Percentiles rank a stretch among this genome's conserved stretches.
phyloP scores from a whole-genome alignment of 1,284 basidiomycete genomes.

The Rhodotorula sp. region DNA sequence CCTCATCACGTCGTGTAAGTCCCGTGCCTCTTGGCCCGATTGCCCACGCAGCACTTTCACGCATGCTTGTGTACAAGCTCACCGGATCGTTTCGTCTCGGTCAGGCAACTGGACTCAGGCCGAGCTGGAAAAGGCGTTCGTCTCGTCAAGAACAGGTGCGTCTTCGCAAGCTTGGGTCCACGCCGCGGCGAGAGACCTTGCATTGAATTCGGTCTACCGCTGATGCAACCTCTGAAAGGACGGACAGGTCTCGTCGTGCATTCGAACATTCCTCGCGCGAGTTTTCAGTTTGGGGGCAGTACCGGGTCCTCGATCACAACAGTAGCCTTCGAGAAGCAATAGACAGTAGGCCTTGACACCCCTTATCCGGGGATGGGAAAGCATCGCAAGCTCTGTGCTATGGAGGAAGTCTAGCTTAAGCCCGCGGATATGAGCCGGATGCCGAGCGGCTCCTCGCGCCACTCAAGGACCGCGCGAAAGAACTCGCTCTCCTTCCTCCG shows the following conservation, averaged over 20 bases:
- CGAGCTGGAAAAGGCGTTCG: constrained; percentile 66
- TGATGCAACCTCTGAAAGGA: not conserved
- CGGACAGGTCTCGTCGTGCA: constrained; percentile 51
- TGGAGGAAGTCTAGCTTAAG: no score
- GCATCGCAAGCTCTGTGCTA: not conserved
- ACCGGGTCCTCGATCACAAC: constrained; percentile 69
- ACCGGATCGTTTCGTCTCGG: no score
- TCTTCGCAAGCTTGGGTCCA: not conserved
- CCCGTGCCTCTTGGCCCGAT: constrained; percentile 20
- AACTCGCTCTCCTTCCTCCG: not conserved
- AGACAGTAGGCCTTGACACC: no score
- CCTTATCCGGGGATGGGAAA: no score
- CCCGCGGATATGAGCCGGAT: no score
- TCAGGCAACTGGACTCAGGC: constrained; percentile 82
- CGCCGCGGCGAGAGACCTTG: no score
- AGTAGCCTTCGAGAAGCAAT: constrained; percentile 64
- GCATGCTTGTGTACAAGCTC: constrained; percentile 53
- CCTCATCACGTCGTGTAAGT: constrained; percentile 72
- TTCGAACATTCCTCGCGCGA: constrained; percentile 66
- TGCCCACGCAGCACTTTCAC: no score
- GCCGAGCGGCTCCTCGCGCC: no score
- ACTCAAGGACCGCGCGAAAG: not conserved
- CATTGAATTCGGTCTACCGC: no score
- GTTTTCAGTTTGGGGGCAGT: constrained; percentile 71
- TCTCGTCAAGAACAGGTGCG: constrained; percentile 53